Conservation (phyloP, 495 filamentous ascomycete species). For the Penicillium ucsense region DNA sequence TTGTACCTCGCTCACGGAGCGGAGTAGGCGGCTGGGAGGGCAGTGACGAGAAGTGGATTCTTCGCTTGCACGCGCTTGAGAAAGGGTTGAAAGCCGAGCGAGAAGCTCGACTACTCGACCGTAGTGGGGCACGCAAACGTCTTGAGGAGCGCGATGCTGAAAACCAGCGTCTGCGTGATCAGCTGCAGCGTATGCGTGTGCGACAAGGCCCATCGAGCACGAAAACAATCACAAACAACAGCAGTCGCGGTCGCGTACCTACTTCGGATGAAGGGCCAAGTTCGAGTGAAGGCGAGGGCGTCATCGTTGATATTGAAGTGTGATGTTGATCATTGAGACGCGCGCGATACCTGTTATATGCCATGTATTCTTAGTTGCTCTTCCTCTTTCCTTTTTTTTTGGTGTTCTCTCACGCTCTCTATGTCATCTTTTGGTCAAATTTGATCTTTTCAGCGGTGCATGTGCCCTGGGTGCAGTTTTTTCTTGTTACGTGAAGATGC, state of each 20-base stretch:
- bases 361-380: background rate
- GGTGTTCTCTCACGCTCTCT: too few species aligned
- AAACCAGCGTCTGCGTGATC: constrained; percentile 59
- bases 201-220: constrained; percentile 24
- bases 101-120: constrained; percentile 77
- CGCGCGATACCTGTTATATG: too few species aligned
- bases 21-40: constrained; percentile 17
- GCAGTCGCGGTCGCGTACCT: constrained; percentile 4
- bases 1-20: constrained; percentile 24
- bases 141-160: constrained; percentile 75
- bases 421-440: too few species aligned
- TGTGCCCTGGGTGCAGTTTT: too few species aligned
- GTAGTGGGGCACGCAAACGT: constrained; percentile 70
- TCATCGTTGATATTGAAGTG: constrained; percentile 38
- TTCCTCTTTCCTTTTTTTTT: background rate
- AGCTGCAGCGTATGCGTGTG: constrained; percentile 57
- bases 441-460: too few species aligned
- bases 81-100: constrained; percentile 79
- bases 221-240: constrained; percentile 7
- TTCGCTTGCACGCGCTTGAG: constrained; percentile 79
- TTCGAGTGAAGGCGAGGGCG: constrained; percentile 36
- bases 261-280: constrained; percentile 25
- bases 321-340: constrained; percentile 2
- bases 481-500: too few species aligned
- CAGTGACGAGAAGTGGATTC: constrained; percentile 66